These are phyloP conservation scores for Neobulgaria alba DNA, from an alignment of 2,329 filamentous ascomycete species.

Conservation along the genomic window DNA sequence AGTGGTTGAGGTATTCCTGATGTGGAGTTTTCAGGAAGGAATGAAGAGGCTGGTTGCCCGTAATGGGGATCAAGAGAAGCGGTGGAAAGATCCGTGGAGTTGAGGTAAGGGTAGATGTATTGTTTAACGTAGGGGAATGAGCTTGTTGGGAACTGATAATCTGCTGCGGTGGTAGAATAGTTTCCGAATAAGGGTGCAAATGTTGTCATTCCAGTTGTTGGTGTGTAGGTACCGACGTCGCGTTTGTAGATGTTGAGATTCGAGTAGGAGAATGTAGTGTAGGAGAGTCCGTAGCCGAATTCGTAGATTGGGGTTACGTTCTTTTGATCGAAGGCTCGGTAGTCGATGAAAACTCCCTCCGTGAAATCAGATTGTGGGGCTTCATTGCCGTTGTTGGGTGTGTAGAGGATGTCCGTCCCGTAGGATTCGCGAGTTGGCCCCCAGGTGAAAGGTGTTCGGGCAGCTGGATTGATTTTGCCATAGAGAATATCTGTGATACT, in stretches of 20 bases:
- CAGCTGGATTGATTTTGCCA: conserved; percentile 68
- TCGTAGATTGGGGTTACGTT: conserved; percentile 64
- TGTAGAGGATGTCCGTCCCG: conserved; percentile 37
- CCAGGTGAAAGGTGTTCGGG: conserved; percentile 74
- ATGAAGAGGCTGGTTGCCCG: conserved; percentile 21
- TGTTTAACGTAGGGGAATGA: conserved; percentile 36
- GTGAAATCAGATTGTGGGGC: conserved; percentile 66
- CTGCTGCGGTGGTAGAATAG: conserved; percentile 50
- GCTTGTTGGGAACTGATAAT: conserved; percentile 61
- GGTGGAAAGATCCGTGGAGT: conserved; percentile 39
- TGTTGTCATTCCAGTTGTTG: conserved; percentile 52
- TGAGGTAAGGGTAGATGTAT: conserved; percentile 51
- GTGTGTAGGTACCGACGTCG: conserved; percentile 26
- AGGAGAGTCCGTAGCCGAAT: conserved; percentile 73
- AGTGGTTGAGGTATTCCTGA: conserved; percentile 39
- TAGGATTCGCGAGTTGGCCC: conserved; percentile 45
- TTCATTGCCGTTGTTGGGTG: conserved; percentile 57
- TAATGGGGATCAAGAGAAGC: conserved; percentile 36
- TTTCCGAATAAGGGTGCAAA: conserved; percentile 56
- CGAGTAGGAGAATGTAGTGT: conserved; percentile 72
- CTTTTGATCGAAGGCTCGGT: conserved; percentile 60
- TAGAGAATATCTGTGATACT: conserved; percentile 76
- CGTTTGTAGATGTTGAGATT: conserved; percentile 41
- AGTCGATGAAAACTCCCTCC: conserved; percentile 78
- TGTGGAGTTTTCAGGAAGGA: conserved; percentile 35